A percentile compares a stretch with the other conserved stretches of the same genome.
Evolutionary conservation across 495 filamentous ascomycete genomes (phyloP).

Genomic region (Terfezia claveryi): DNA sequence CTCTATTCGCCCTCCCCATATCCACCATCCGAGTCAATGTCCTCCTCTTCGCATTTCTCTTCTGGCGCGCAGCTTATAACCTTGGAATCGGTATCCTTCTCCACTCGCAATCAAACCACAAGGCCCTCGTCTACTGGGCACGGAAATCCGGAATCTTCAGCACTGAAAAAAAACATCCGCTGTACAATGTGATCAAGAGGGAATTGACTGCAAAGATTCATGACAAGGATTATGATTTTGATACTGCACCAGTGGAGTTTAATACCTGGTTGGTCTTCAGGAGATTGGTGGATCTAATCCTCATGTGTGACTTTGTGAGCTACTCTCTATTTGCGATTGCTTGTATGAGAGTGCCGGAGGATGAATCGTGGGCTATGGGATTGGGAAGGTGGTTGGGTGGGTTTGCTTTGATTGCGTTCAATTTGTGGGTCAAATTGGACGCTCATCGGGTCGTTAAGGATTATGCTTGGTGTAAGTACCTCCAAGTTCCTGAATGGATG

Average conservation of each 20-base stretch:
- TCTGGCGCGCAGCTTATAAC: slow-evolving; percentile 87
- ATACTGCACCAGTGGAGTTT: slow-evolving; percentile 83
- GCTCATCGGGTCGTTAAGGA: slow-evolving; percentile 98
- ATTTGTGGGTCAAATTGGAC: slow-evolving; percentile 96
- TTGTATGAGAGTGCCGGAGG: slow-evolving; percentile 49
- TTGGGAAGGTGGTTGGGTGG: slow-evolving; percentile 61
- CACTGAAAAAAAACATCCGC: slow-evolving; percentile 51
- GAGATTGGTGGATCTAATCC: slow-evolving; percentile 78
- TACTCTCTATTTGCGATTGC: slow-evolving; percentile 91
- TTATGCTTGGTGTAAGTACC: slow-evolving; percentile 60
- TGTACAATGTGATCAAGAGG: slow-evolving; percentile 62
- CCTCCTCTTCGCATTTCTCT: slow-evolving; percentile 62
- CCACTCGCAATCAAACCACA: slow-evolving; percentile 71
- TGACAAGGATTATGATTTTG: slow-evolving; percentile 69
- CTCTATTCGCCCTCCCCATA: slow-evolving; percentile 48
- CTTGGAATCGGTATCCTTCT: slow-evolving; percentile 79
- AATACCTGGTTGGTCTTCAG: slow-evolving; percentile 97
- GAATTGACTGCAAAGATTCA: slow-evolving; percentile 91
- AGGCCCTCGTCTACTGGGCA: slow-evolving; percentile 70
- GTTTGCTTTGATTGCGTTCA: slow-evolving; percentile 66
- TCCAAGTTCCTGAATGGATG: background rate
- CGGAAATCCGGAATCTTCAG: slow-evolving; percentile 56
- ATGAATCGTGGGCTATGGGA: slow-evolving; percentile 47
- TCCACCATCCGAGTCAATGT: slow-evolving; percentile 39
- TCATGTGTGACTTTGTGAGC: slow-evolving; percentile 96